These are phyloP conservation scores for Reutealis trisperma DNA, from an alignment of 345 rosid species.

Conservation along the genomic window DNA sequence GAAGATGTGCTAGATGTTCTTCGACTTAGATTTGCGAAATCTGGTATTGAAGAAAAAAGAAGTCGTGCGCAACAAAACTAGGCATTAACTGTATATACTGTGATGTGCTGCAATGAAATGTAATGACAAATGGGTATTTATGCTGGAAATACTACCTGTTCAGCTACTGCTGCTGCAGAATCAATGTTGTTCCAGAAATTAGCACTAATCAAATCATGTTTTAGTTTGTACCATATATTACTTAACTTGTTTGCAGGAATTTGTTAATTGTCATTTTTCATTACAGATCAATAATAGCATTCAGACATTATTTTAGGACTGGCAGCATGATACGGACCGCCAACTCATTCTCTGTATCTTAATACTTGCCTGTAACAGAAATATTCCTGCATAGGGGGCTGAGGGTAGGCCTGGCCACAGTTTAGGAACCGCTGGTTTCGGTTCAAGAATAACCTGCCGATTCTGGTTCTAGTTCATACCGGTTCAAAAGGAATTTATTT, in stretches of 20 bases:
- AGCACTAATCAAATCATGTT: background rate
- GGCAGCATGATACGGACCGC: background rate
- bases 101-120: background rate
- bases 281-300: background rate
- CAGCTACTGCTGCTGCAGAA: background rate
- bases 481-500: no score
- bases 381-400: background rate
- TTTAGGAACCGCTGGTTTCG: no score
- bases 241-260: no score
- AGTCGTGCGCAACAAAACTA: slow-evolving; percentile 29
- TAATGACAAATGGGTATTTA: background rate
- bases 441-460: no score
- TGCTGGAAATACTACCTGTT: background rate
- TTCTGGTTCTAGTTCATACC: no score
- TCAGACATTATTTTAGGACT: background rate
- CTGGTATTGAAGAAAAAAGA: slow-evolving; percentile 77
- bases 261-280: background rate
- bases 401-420: background rate
- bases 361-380: background rate
- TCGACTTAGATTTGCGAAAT: slow-evolving; percentile 58
- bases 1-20: slow-evolving; percentile 68
- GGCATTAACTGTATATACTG: background rate
- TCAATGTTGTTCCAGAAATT: background rate
- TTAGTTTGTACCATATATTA: background rate
- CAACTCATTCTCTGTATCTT: background rate